Base-by-base conservation (phyloP, 495 filamentous ascomycete species). In the Aspergillus avenaceus region DNA sequence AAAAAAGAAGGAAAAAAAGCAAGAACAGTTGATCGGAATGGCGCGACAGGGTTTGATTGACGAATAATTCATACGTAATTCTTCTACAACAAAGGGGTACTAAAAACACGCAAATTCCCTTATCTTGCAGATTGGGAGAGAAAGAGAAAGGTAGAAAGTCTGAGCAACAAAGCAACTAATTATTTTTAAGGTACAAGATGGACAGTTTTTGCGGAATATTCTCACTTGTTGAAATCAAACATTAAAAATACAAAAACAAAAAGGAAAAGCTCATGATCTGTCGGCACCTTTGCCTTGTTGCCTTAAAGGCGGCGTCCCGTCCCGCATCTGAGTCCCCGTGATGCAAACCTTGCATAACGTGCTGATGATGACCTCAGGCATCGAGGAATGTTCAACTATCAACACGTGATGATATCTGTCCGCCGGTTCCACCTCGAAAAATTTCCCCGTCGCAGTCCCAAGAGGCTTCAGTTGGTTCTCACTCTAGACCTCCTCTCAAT, bases 351-450 rank as follows among this genome's bases (percentile, higher is more conserved):
- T 28, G 21, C 25, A 18, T 29, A 19, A 14, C 23, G 27, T 31
- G 26, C 11, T 19, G 43, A 8, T 2, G 8, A 14, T 2, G 8
- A 25, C 47, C 47, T 49, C 8, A 49, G 47, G 47, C 47, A 49
- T 6, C 6, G 8, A 46, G 14, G 8, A n/a, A 29, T 9, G 8
- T 26, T 22, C 29, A 31, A n/a, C 49, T 76, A 76, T 76, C 72
- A 64, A 50, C 72, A 76, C 72, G 72, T 76, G 72, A 67, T 38
- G 71, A 73, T 76, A 76, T 52, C 58, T 55, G 51, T 55, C 62
- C 54, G 50, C 41, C 41, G 58, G 67, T 51, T 72, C 71, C 69
- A 72, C 69, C 56, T 70, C 71, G 60, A 72, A 75, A 75, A 73
- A 73, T 71, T 72, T 75, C 69, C 69, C 68, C 62, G 56, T 54